Evolutionary conservation across 306 rosid species (phyloP), one percentile per base, ranked within the genome.

Genomic region (Quercus berberidifolia): DNA sequence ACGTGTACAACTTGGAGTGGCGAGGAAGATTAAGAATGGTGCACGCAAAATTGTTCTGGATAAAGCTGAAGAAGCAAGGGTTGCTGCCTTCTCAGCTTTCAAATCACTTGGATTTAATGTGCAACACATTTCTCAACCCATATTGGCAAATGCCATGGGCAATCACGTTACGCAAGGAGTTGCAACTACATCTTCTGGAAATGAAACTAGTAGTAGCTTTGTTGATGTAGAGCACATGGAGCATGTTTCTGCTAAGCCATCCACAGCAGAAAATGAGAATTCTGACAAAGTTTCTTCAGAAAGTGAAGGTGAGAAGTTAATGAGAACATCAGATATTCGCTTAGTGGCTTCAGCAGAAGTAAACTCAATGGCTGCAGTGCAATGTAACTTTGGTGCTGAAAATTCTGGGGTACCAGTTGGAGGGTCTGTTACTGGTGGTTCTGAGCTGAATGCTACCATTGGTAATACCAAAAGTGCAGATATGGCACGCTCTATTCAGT

Each of bases 51-150:
- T 95, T 64, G 97, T 92, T 83, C 88, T 95, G 49, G 99, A 91
- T 81, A 91, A 92, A 86, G 99, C 99, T 73, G 99, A 95, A 85
- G 99, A 95, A 87, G 99, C 98, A 38, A 92, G 97, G 90, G 63
- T 77, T 82, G 96, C 92, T 81, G 98, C 98, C 82, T 92, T 92
- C 78, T 81, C 92, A 21, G 96, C 96, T 63, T 91, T 91, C 68
- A 95, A 90, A 88, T 90, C 99, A 78, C 97, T 95, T 19, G 99
- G 99, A 80, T 85, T 84, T 6, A 69, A 74, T 85, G 93, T 92
- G 75, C 99, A 93, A n/a, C 96, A 83, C 78, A 83, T 91, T 84
- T 82, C 91, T 83, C 85, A 62, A 51, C 85, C 88, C 57, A 52
- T 86, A 58, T 84, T 89, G 73, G 68, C 82, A 58, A 78, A 82